These are phyloP conservation scores for Solanum pinnatisectum DNA, from an alignment of 257 asterid species.

Conservation along the genomic window DNA sequence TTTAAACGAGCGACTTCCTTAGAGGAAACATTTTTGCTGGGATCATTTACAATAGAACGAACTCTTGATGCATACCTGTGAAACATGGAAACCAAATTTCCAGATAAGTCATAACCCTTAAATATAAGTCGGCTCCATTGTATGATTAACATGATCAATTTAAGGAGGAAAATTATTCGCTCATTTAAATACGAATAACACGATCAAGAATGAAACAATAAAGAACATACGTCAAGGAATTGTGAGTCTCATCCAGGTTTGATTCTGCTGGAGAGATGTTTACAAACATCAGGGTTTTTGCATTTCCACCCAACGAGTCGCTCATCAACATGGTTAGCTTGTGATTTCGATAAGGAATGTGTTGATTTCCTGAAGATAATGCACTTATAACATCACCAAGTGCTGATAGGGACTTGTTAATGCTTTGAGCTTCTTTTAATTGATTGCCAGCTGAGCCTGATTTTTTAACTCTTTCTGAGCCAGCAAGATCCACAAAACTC, in stretches of 20 bases:
- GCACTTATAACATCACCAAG: constrained; percentile 97
- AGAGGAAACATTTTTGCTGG: constrained; percentile 76
- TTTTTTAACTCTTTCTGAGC: constrained; percentile 90
- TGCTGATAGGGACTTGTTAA: constrained; percentile 92
- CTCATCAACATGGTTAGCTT: constrained; percentile 97
- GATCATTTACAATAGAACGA: constrained; percentile 81
- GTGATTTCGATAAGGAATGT: constrained; percentile 95
- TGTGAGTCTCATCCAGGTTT: constrained; percentile 86
- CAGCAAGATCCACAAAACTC: constrained; percentile 98
- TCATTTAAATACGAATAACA: not conserved
- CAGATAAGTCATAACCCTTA: not conserved
- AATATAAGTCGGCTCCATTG: not conserved
- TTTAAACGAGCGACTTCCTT: constrained; percentile 89
- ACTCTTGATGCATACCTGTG: constrained; percentile 92
- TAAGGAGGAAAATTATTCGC: not conserved
- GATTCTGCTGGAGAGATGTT: constrained; percentile 93
- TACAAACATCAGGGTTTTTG: constrained; percentile 92
- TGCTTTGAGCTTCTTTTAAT: constrained; percentile 94
- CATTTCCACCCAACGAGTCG: constrained; percentile 96
- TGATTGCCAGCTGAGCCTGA: constrained; percentile 89
- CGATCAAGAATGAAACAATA: not conserved
- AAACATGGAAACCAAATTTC: not conserved
- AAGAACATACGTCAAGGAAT: constrained; percentile 64
- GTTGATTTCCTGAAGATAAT: constrained; percentile 71
- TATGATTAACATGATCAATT: not conserved